Evolutionary conservation across 768 basidiomycete species (phyloP).

Genomic region (Panellus pusillus): DNA sequence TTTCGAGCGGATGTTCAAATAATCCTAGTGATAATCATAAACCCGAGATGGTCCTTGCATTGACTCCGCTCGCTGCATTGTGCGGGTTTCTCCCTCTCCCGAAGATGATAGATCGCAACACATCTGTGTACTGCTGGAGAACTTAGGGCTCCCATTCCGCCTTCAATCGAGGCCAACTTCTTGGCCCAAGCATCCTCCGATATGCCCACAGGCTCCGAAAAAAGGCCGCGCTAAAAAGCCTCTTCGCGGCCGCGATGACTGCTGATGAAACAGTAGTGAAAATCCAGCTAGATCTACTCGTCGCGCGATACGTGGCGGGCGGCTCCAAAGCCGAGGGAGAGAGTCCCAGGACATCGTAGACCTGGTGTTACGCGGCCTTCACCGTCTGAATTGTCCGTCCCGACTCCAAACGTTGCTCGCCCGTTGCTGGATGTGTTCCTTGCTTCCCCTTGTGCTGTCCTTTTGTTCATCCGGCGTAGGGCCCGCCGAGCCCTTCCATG

Average conservation of each 20-base stretch:
- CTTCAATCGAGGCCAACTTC: slow-evolving; percentile 54
- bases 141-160: slow-evolving; percentile 68
- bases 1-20: background rate
- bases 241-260: slow-evolving; percentile 87
- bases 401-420: too few species aligned
- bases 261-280: slow-evolving; percentile 55
- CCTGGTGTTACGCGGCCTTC: slow-evolving; percentile 62
- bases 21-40: slow-evolving; percentile 84
- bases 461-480: too few species aligned
- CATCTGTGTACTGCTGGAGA: slow-evolving; percentile 75
- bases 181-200: slow-evolving; percentile 41
- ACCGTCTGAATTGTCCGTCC: too few species aligned
- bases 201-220: slow-evolving; percentile 43
- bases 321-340: slow-evolving; percentile 39
- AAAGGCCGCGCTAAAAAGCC: slow-evolving; percentile 64
- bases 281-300: slow-evolving; percentile 54
- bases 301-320: slow-evolving; percentile 58
- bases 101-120: slow-evolving; percentile 64
- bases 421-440: too few species aligned
- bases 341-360: slow-evolving; percentile 48
- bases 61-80: slow-evolving; percentile 87
- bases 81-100: slow-evolving; percentile 90
- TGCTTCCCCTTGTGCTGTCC: too few species aligned
- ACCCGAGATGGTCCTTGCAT: slow-evolving; percentile 97
- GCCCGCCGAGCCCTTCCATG: too few species aligned